A percentile compares a stretch with the other conserved stretches of the same genome.
These are phyloP conservation scores for Gonium pectorale DNA, from an alignment of 139 green algal genomes.

Conservation along the genomic window DNA sequence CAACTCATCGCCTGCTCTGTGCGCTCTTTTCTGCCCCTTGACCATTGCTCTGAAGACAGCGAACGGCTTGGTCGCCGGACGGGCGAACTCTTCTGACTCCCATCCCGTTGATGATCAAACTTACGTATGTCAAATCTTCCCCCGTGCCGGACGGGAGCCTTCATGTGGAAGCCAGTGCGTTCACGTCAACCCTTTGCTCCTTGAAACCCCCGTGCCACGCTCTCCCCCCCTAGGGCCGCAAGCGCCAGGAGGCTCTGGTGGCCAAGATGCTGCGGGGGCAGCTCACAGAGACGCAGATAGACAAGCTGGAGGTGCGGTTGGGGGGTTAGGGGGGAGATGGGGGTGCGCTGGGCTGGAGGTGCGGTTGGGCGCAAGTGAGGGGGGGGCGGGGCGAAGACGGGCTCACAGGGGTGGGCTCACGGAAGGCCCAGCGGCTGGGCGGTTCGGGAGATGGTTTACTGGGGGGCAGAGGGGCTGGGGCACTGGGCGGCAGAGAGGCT, in stretches of 20 bases:
- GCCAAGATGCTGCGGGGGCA: conserved; percentile 55
- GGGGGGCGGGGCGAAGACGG: too few species aligned
- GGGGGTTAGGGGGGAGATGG: background rate
- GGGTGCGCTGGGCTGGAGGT: too few species aligned
- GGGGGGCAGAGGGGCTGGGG: too few species aligned
- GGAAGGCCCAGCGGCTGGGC: too few species aligned
- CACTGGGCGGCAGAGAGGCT: too few species aligned
- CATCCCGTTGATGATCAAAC: background rate
- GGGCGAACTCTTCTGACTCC: background rate
- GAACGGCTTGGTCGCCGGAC: background rate
- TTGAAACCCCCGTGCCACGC: background rate
- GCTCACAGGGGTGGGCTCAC: too few species aligned
- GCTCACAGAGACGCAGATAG: conserved; percentile 22
- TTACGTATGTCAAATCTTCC: background rate
- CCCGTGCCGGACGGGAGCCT: background rate
- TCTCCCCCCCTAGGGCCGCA: conserved; percentile 52
- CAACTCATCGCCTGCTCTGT: too few species aligned
- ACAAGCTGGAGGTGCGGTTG: conserved; percentile 39
- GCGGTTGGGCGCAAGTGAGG: too few species aligned
- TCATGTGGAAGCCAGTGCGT: too few species aligned
- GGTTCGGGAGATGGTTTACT: too few species aligned
- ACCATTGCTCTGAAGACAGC: background rate
- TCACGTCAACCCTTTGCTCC: too few species aligned
- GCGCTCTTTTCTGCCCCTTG: too few species aligned
- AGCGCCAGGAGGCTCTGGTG: conserved; percentile 61